Evolutionary conservation across 2,329 filamentous ascomycete species (phyloP).

Genomic region (Leptographium radiaticola): DNA sequence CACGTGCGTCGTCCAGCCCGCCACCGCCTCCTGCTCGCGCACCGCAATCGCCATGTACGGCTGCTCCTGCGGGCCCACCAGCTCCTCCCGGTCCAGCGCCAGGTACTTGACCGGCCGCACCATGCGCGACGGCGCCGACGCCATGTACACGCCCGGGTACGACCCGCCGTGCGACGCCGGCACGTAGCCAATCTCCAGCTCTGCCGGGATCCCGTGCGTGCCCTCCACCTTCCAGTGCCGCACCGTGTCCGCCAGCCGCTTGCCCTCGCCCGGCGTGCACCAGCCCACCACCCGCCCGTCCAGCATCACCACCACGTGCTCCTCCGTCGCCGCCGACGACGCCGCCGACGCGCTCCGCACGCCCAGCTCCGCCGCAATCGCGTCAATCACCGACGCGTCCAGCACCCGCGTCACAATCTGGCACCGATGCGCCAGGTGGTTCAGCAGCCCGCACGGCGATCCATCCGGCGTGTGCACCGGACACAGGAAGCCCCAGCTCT

Average conservation of each 20-base stretch:
- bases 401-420: conserved; percentile 65
- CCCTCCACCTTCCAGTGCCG: conserved; percentile 94
- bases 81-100: conserved; percentile 72
- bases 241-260: conserved; percentile 70
- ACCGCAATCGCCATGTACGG: conserved; percentile 97
- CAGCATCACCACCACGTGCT: conserved; percentile 79
- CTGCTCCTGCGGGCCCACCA: conserved; percentile 86
- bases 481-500: conserved; percentile 97
- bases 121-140: conserved; percentile 76
- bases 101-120: conserved; percentile 86
- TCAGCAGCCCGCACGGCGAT: conserved; percentile 83
- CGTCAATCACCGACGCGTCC: conserved; percentile 62
- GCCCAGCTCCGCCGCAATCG: conserved; percentile 66
- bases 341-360: conserved; percentile 64
- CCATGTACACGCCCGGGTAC: conserved; percentile 92
- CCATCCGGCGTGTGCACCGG: conserved; percentile 97
- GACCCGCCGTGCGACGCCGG: conserved; percentile 83
- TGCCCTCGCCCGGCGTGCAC: conserved; percentile 74
- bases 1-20: conserved; percentile 85
- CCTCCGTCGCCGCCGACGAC: conserved; percentile 63
- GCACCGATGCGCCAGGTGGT: conserved; percentile 93
- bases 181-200: conserved; percentile 86
- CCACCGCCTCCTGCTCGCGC: conserved; percentile 72
- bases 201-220: conserved; percentile 61
- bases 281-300: conserved; percentile 85